Evolutionary conservation across 2,329 filamentous ascomycete species (phyloP), one percentile per base, ranked within the genome.

Genomic region (Fusarium robinianum): DNA sequence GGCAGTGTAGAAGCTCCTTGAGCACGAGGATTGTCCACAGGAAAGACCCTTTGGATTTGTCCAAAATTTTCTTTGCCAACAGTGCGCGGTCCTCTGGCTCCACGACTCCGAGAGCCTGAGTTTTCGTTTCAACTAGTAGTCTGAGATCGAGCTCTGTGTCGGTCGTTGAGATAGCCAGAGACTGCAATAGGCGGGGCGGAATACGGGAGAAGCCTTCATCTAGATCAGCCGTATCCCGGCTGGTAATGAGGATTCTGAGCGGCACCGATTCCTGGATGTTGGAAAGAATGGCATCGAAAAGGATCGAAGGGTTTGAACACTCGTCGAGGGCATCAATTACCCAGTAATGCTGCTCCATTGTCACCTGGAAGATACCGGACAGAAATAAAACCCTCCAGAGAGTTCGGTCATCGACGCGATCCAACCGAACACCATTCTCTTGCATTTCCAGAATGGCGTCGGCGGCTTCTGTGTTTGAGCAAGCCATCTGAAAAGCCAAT

Each of bases 11-110:
- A 2, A 69, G 53, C 41, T 68, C 62, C 10, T 64, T 51, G 3
- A 71, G 55, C 2, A 69, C 64, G 23, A 70, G 38, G 9, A 47
- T 52, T 8, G 61, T 65, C 68, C 67, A 72, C 17, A 70, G 47
- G 42, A 72, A 70, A 12, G 58, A 69, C 3, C 65, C 67, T 19
- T 57, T 57, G 6, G 69, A 67, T 35, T 68, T 71, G 11, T 58
- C 42, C 14, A 71, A 35, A 9, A 72, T 66, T 34, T 51, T 62
- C 19, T 46, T 41, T 5, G 55, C 53, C 6, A 70, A 31, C 14
- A 24, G 14, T 19, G 12, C 21, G n/a, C 58, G 56, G 25, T 59
- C 39, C 3, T 65, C 46, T 12, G 44, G 40, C 31, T 36, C 34
- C 23, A 45, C 34, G 12, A 46, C 24, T 14, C 19, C 24, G 22